phyloP scores from a whole-genome alignment of 805 yeast species.

The Cyberlindnera mississippiensis region DNA sequence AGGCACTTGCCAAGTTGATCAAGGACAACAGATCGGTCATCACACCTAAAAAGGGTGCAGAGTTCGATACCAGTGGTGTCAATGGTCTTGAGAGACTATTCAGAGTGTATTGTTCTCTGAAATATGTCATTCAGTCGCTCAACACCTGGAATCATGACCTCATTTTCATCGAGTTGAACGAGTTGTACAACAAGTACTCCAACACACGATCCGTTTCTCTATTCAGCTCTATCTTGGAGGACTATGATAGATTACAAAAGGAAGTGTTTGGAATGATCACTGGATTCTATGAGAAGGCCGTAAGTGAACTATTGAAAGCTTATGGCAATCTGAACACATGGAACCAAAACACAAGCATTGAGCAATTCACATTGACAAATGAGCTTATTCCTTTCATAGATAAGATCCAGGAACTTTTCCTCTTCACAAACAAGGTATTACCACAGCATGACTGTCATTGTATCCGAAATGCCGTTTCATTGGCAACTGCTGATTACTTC shows the following conservation, averaged over 20 bases:
- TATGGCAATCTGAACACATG: slow-evolving; percentile 33
- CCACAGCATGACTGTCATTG: slow-evolving; percentile 16
- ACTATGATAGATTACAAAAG: slow-evolving; percentile 26
- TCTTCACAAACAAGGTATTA: slow-evolving; percentile 17
- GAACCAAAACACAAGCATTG: slow-evolving; percentile 17
- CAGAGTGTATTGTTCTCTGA: slow-evolving; percentile 25
- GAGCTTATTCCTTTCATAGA: slow-evolving; percentile 27
- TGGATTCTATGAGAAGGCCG: slow-evolving; percentile 28
- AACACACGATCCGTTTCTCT: slow-evolving; percentile 19
- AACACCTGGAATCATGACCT: slow-evolving; percentile 26
- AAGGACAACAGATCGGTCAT: slow-evolving; percentile 16
- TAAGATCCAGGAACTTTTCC: slow-evolving; percentile 23
- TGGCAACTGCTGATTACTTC: slow-evolving; percentile 29
- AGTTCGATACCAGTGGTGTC: slow-evolving; percentile 22
- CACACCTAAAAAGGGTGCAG: slow-evolving; percentile 8
- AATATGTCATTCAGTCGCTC: slow-evolving; percentile 20
- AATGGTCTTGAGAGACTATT: slow-evolving; percentile 29
- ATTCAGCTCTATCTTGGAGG: slow-evolving; percentile 29
- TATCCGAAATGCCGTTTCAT: slow-evolving; percentile 27
- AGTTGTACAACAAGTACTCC: slow-evolving; percentile 22
- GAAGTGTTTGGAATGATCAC: slow-evolving; percentile 30
- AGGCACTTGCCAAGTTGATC: slow-evolving; percentile 25
- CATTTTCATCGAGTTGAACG: slow-evolving; percentile 26
- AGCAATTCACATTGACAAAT: slow-evolving; percentile 17
- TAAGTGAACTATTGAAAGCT: slow-evolving; percentile 28